These are phyloP conservation scores for Eleusine indica DNA, from an alignment of 176 grass and related monocot genomes.

Conservation along the genomic window DNA sequence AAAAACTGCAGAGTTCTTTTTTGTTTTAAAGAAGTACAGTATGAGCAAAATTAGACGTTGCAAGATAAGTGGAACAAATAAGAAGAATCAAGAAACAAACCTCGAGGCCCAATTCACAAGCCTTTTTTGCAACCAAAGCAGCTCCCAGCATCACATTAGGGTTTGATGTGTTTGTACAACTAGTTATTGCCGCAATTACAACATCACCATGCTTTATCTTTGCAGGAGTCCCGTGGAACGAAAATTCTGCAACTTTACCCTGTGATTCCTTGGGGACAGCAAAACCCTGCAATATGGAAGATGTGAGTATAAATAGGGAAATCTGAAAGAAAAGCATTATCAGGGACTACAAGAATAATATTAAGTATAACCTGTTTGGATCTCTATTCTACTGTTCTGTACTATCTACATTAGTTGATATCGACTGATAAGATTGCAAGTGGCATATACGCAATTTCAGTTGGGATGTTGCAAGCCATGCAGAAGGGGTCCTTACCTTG, in stretches of 20 bases:
- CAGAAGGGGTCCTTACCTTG: slow-evolving; percentile 56
- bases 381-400: neutral
- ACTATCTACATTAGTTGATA: neutral
- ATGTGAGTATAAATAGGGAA: slow-evolving; percentile 32
- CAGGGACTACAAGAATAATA: neutral
- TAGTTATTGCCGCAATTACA: slow-evolving; percentile 98
- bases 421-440: slow-evolving; percentile 10
- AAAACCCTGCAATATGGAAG: slow-evolving; percentile 71
- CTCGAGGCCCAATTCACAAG: slow-evolving; percentile 95
- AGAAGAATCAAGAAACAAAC: slow-evolving; percentile 41
- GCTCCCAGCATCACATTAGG: slow-evolving; percentile 98
- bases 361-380: neutral
- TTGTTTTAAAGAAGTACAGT: slow-evolving; percentile 25
- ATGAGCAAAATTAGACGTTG: slow-evolving; percentile 1
- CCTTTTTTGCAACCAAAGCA: slow-evolving; percentile 97
- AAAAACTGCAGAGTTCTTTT: neutral
- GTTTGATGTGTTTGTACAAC: slow-evolving; percentile 99
- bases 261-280: slow-evolving; percentile 96
- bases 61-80: slow-evolving; percentile 8
- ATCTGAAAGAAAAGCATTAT: neutral
- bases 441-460: neutral
- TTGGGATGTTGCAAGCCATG: neutral
- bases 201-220: slow-evolving; percentile 94
- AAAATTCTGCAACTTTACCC: slow-evolving; percentile 85
- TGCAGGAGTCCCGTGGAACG: slow-evolving; percentile 78